A percentile compares a stretch with the other conserved stretches of the same genome.
These are phyloP conservation scores for Leccinum subgranulosum DNA, from an alignment of 768 basidiomycete genomes.

Conservation along the genomic window DNA sequence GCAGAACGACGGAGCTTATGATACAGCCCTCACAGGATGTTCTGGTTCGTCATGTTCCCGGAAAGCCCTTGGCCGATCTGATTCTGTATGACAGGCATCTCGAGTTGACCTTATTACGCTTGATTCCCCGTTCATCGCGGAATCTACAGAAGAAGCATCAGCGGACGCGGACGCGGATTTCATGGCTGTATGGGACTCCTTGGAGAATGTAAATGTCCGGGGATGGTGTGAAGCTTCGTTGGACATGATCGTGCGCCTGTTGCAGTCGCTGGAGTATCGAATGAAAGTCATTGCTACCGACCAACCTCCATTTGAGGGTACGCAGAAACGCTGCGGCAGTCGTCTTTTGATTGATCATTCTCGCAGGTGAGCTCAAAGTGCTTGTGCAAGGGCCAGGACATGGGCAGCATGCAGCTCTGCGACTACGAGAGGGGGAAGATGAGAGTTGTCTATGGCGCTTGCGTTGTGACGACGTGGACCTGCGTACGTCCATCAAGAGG, in stretches of 20 bases:
- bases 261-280: conserved; percentile 46
- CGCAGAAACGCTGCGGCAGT: conserved; percentile 11
- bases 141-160: conserved; percentile 31
- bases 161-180: conserved; percentile 40
- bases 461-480: conserved; percentile 45
- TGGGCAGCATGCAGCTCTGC: conserved; percentile 38
- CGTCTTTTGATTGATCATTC: background rate
- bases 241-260: conserved; percentile 48
- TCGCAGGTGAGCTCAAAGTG: conserved; percentile 65
- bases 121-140: conserved; percentile 65
- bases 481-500: conserved; percentile 45
- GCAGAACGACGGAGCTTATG: background rate
- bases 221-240: conserved; percentile 69
- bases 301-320: conserved; percentile 60
- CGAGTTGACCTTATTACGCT: conserved; percentile 65
- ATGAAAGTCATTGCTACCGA: conserved; percentile 54
- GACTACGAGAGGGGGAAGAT: conserved; percentile 62
- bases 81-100: conserved; percentile 28
- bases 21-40: conserved; percentile 11
- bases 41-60: conserved; percentile 15
- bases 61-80: conserved; percentile 5
- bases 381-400: conserved; percentile 35
- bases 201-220: conserved; percentile 44
- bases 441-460: conserved; percentile 72
- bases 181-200: conserved; percentile 52